Base-by-base conservation (phyloP, 2,329 filamentous ascomycete genomes). In the Rachicladosporium sp. region DNA sequence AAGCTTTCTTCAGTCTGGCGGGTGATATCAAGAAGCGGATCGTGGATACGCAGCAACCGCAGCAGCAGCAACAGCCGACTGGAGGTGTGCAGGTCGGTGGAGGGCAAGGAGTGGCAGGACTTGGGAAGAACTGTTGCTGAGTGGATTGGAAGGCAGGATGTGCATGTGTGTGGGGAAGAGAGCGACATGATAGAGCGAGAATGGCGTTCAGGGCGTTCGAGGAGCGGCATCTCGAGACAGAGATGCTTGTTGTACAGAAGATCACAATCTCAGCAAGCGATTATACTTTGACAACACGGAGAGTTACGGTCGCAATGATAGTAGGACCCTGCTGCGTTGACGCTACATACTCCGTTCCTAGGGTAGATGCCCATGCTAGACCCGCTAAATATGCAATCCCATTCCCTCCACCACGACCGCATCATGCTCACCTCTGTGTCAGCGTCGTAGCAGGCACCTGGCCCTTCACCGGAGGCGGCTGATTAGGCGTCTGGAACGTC, bases 1-100 rank as follows among this genome's bases (percentile, higher is more conserved):
- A 95, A 70, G 91, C 91, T 11, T 98, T 98, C 63, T 96, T 93
- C 71, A 88, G 75, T 61, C 76, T 98, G 53, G 91, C 91, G 10
- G 77, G 82, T 49, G 89, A 96, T 60, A 96, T 98, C 71, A 98
- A 98, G 79, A 94, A 94, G 74, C 80, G 86, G 53, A 81, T 95
- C 63, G 91, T 95, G 65, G 89, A 96, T 63, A 93, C 80, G 48
- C 56, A 58, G 38, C 50, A 54, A 42, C 55, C 80, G 80, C 55
- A 80, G 93, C 65, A 89, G 93, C 66, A 88, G 93, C 63, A 89
- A 78, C 50, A 53, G 39, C 42, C 45, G 35, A 31, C 45, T 6
- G 49, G 49, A 10, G 36, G 34, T 19, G 57, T 60, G 21, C 47
- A 52, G 31, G 58, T 60, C 9, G 54, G 50, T 19, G 49, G 45